Base-by-base conservation (phyloP, 1,284 basidiomycete genomes). In the Ceratobasidium sp. region DNA sequence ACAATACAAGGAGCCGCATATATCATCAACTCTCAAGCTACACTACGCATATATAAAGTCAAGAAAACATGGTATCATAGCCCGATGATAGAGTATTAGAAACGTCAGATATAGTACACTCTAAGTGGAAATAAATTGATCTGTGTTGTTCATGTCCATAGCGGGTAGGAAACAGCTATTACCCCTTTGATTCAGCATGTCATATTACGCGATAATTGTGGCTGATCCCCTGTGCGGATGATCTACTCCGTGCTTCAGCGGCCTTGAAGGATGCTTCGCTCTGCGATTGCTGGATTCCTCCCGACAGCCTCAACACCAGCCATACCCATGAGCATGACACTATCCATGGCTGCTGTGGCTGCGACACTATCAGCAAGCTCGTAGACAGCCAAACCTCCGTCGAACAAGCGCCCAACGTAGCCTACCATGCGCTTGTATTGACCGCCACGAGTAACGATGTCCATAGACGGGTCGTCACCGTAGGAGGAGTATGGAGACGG, bases 251-350 rank as follows among this genome's bases (percentile, higher is more conserved):
- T 28, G 15, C 73, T 64, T 75, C 61, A 75, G 7, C 73, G 73
- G 42, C 73, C 48, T 33, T 65, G 44, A 42, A 61, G 50, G n/a
- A 38, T n/a, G n/a, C 73, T 61, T 75, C 73, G 73, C 38, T 75
- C 73, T 4, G 38, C 73, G 33, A 75, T 65, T 40, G 73, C 73
- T 20, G 73, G 73, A 38, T 50, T 65, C 44, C 73, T 65, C 26
- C 73, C 73, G 38, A 75, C 73, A 42, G 73, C 73, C 33, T 75
- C 73, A 23, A 75, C 73, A 13, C 73, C 73, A 3, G 73, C 73
- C 73, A 75, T 75, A 26, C 73, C 73, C 73, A 75, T 75, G 12
- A 75, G 73, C 73, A 75, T 75, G 62, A 75, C 73, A 56, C 73
- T 75, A 20, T 75, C 73, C 73, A 75, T 75, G 26, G 73, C 61